These are phyloP conservation scores for Diaporthe nobilis DNA, from an alignment of 2,329 filamentous ascomycete species.

Conservation along the genomic window DNA sequence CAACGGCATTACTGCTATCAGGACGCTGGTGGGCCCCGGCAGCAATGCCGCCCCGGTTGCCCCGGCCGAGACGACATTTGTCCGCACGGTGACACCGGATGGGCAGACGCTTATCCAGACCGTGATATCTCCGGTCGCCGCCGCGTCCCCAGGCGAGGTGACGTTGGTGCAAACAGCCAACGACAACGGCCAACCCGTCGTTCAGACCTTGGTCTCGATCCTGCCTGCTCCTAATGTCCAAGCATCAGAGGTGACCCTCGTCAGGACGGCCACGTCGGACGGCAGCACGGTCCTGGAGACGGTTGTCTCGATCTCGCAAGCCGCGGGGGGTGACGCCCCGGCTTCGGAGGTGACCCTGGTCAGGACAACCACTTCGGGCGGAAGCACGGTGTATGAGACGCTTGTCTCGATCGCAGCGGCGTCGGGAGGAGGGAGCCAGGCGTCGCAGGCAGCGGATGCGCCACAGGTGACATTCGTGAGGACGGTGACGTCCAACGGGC, in stretches of 20 bases:
- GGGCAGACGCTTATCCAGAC: conserved; percentile 16
- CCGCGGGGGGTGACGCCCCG: background rate
- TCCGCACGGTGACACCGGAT: conserved; percentile 12
- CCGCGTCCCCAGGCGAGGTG: background rate
- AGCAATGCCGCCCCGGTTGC: background rate
- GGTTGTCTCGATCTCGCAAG: conserved; percentile 16
- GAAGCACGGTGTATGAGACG: conserved; percentile 17
- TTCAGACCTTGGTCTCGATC: conserved; percentile 11
- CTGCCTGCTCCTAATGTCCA: background rate
- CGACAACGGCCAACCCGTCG: background rate
- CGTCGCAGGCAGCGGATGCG: background rate
- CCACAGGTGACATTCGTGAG: conserved; percentile 13
- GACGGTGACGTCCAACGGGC: conserved; percentile 17
- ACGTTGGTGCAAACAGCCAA: conserved; percentile 11
- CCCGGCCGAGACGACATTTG: background rate
- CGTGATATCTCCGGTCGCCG: conserved; percentile 4
- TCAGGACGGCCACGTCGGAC: conserved; percentile 10
- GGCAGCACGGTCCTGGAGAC: conserved; percentile 22
- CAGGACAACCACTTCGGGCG: background rate
- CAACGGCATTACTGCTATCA: background rate
- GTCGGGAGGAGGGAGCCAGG: background rate
- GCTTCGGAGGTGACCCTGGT: conserved; percentile 13
- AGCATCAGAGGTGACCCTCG: conserved; percentile 19
- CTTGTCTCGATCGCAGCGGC: background rate
- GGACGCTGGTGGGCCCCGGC: conserved; percentile 14